Conservation (phyloP, 2,329 filamentous ascomycete species). For the Ophiostoma quercus region DNA sequence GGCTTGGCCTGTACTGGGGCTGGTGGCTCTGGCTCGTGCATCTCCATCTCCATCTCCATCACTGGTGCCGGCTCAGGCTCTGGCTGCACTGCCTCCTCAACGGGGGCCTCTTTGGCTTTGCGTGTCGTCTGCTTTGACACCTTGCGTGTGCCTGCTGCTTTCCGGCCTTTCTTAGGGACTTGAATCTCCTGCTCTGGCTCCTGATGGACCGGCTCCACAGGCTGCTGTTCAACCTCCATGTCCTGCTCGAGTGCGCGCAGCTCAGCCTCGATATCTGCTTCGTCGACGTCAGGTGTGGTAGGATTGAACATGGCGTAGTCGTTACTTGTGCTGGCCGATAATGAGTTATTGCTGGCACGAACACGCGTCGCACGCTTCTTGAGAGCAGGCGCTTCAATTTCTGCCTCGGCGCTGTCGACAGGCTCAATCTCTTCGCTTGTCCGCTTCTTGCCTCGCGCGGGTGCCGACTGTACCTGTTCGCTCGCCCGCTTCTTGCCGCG, state of each 20-base stretch:
- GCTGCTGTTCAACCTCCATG: slow-evolving; percentile 36
- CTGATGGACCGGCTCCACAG: slow-evolving; percentile 30
- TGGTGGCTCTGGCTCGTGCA: slow-evolving; percentile 17
- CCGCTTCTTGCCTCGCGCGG: slow-evolving; percentile 56
- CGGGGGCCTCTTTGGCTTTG: slow-evolving; percentile 38
- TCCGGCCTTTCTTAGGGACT: slow-evolving; percentile 52
- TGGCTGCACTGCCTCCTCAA: slow-evolving; percentile 19
- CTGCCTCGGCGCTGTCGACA: slow-evolving; percentile 36
- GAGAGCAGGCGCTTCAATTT: slow-evolving; percentile 44
- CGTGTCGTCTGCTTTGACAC: slow-evolving; percentile 49
- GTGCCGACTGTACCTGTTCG: slow-evolving; percentile 31
- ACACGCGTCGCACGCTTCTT: slow-evolving; percentile 56
- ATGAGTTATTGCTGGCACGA: slow-evolving; percentile 42
- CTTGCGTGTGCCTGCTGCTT: slow-evolving; percentile 45
- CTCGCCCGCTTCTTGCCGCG: slow-evolving; percentile 31
- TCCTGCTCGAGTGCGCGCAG: slow-evolving; percentile 46
- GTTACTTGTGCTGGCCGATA: slow-evolving; percentile 19
- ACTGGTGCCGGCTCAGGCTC: slow-evolving; percentile 23
- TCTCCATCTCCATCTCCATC: slow-evolving; percentile 25
- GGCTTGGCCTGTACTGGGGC: slow-evolving; percentile 22
- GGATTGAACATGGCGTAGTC: slow-evolving; percentile 53
- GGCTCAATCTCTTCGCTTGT: slow-evolving; percentile 55
- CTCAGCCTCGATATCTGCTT: slow-evolving; percentile 49
- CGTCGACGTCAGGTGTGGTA: slow-evolving; percentile 40
- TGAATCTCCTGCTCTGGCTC: slow-evolving; percentile 35